Conservation (phyloP, 2,329 filamentous ascomycete species). For the Massarina eburnea region DNA sequence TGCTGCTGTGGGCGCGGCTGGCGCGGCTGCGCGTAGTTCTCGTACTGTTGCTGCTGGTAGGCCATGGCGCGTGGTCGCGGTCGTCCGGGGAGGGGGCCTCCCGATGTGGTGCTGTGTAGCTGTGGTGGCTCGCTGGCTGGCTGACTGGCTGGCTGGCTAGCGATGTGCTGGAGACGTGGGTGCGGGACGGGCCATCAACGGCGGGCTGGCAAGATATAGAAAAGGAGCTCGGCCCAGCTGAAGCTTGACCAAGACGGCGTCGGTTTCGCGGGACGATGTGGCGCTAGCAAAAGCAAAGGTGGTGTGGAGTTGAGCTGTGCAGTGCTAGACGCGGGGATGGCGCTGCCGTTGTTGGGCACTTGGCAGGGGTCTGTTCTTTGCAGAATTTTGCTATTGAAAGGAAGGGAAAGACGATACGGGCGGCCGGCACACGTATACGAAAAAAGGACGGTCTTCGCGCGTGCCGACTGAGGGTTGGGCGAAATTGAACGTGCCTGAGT, state of each 20-base stretch:
- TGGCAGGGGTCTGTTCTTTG: background rate
- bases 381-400: background rate
- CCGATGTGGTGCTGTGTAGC: constrained; percentile 14
- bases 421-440: constrained; percentile 1
- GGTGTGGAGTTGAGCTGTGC: background rate
- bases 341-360: background rate
- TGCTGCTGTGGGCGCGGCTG: constrained; percentile 15
- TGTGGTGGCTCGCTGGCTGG: background rate
- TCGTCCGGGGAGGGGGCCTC: constrained; percentile 17
- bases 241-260: constrained; percentile 4
- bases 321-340: background rate
- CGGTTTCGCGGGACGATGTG: background rate
- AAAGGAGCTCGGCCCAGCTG: background rate
- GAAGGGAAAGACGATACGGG: constrained; percentile 7
- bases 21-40: constrained; percentile 37
- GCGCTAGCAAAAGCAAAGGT: background rate
- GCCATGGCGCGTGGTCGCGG: constrained; percentile 37
- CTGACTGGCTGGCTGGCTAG: constrained; percentile 19
- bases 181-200: constrained; percentile 23
- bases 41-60: constrained; percentile 43
- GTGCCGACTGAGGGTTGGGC: background rate
- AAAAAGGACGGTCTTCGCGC: constrained; percentile 7
- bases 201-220: constrained; percentile 9
- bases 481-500: constrained; percentile 9
- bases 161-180: constrained; percentile 10